Conservation (phyloP, 2,329 filamentous ascomycete genomes). For the Zalaria obscura region DNA sequence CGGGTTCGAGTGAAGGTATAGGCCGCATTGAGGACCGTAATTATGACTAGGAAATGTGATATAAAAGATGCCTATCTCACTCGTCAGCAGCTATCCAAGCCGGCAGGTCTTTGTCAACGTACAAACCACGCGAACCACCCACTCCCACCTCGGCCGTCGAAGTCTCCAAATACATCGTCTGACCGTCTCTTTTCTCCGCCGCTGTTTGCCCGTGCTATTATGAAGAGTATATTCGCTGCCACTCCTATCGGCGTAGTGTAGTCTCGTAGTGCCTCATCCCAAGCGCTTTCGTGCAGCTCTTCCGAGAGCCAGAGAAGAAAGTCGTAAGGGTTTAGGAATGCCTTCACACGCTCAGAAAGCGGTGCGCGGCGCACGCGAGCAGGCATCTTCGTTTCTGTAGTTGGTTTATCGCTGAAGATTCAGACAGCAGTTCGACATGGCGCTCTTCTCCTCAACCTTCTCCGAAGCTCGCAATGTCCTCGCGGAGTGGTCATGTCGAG, state of each 20-base stretch:
- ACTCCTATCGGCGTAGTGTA: slow-evolving; percentile 66
- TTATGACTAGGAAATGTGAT: slow-evolving; percentile 51
- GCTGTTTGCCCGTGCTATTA: slow-evolving; percentile 51
- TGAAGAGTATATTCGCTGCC: slow-evolving; percentile 61
- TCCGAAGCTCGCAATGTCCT: too few species aligned
- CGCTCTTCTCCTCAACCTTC: too few species aligned
- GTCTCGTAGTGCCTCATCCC: slow-evolving; percentile 62
- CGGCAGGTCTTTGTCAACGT: slow-evolving; percentile 16
- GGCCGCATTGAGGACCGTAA: slow-evolving; percentile 62
- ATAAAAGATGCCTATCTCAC: slow-evolving; percentile 36
- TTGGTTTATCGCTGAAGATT: too few species aligned
- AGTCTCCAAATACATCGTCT: slow-evolving; percentile 79
- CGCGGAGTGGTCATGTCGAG: not conserved
- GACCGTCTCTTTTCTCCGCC: slow-evolving; percentile 20
- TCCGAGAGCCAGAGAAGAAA: slow-evolving; percentile 84
- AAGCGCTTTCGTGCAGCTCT: slow-evolving; percentile 80
- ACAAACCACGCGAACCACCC: slow-evolving; percentile 57
- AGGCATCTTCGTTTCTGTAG: slow-evolving; percentile 40
- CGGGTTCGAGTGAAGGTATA: slow-evolving; percentile 72
- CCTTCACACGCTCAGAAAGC: slow-evolving; percentile 64
- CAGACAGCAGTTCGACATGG: too few species aligned
- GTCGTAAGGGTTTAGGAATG: slow-evolving; percentile 75
- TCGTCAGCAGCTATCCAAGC: slow-evolving; percentile 1
- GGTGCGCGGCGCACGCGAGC: slow-evolving; percentile 71
- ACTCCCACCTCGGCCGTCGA: slow-evolving; percentile 31